phyloP scores from a whole-genome alignment of 1,284 basidiomycete species.

The Vanrija sp. region DNA sequence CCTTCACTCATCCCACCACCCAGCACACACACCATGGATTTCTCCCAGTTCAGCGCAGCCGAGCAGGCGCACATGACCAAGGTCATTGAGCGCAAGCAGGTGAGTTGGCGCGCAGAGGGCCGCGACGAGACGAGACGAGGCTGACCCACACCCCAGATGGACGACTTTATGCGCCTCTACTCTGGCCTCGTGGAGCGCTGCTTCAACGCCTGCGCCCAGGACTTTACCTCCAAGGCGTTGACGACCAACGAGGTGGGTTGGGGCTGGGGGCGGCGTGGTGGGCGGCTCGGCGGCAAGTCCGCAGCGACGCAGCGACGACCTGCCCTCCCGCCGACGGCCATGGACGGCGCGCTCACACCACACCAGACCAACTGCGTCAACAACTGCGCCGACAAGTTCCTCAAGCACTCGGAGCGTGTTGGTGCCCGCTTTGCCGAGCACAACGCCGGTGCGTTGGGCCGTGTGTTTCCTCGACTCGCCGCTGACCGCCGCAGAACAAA shows the following conservation, averaged over 20 bases:
- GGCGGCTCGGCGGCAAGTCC: not conserved
- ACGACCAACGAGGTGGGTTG: slow-evolving; percentile 81
- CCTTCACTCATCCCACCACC: slow-evolving; percentile 1
- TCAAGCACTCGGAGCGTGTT: slow-evolving; percentile 93
- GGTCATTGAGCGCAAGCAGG: slow-evolving; percentile 91
- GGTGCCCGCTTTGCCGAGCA: slow-evolving; percentile 87
- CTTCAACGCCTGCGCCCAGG: slow-evolving; percentile 91
- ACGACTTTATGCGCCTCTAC: slow-evolving; percentile 95
- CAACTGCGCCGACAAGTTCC: slow-evolving; percentile 82
- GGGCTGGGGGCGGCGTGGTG: not conserved
- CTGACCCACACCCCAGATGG: slow-evolving; percentile 64
- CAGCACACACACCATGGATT: slow-evolving; percentile 64
- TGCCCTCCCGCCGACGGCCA: not conserved
- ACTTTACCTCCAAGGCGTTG: slow-evolving; percentile 92
- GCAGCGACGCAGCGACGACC: not conserved
- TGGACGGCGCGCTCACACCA: not conserved
- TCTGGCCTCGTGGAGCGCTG: slow-evolving; percentile 94
- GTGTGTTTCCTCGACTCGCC: not conserved
- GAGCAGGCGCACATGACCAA: slow-evolving; percentile 86
- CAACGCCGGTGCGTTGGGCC: slow-evolving; percentile 55
- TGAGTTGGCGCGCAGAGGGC: slow-evolving; percentile 36
- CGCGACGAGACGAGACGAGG: not conserved
- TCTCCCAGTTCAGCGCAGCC: slow-evolving; percentile 73
- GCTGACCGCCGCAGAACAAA: not conserved
- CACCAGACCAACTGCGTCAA: slow-evolving; percentile 56